Base-by-base conservation (phyloP, 108 stramenopile genomes). In the Cyclotella sp. region DNA sequence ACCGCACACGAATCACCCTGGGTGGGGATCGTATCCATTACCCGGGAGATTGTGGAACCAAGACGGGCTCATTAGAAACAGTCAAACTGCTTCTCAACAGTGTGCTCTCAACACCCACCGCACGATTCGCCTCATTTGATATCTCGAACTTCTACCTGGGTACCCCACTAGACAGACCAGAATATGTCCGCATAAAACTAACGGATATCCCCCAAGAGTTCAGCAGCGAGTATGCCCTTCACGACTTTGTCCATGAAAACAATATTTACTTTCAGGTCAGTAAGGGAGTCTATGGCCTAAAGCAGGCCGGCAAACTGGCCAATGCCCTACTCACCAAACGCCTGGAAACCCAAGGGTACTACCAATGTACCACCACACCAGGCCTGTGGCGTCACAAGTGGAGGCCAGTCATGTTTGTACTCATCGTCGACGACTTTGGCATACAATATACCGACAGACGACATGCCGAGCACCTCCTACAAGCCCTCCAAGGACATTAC, bases 261-360 rank as follows among this genome's bases (percentile, higher is more conserved):
- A 5, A 19, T 51, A 51, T 58, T 14, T 58, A 58, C 57, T 28
- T 58, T 24, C 0, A 27, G 22, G 27, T 28, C 6, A 39, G 7
- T 1, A 61, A 83, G 0, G 78, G 87, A 9, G 75, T 80, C 68
- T 88, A 88, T 47, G 81, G 84, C 21, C 78, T 85, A 0, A 63
- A 70, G 0, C 82, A 85, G 42, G 80, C 80, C 2, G 84, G 86
- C 63, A 70, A 57, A 16, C 70, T 87, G 41, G 69, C 85, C 39
- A 79, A 82, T 26, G 63, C 70, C 16, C 55, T 64, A 5, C 71
- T 85, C 47, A 1, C 29, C 21, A 28, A 59, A 15, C 62, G 49
- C 59, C 45, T 81, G 14, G 73, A 53, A 0, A 1, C 15, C 18
- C 18, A 78, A 42, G 85, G 81, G 6, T 86, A 82, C 53, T 46